phyloP scores from a whole-genome alignment of 2,329 filamentous ascomycete genomes.

The Colletotrichum orbiculare region DNA sequence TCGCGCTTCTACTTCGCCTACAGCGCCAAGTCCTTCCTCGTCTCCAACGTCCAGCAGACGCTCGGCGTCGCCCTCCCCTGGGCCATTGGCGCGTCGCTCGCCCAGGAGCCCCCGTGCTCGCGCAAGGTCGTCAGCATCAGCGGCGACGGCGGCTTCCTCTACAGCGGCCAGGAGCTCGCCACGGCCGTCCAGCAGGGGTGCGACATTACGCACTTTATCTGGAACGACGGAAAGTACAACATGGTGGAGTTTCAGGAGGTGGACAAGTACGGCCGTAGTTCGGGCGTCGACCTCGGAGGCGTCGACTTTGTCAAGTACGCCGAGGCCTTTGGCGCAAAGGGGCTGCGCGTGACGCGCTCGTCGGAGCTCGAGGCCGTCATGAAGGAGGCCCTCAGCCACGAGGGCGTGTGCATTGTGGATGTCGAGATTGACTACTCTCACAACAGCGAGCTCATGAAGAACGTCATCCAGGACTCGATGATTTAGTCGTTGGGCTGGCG shows the following conservation, averaged over 20 bases:
- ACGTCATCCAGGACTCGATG: constrained; percentile 48
- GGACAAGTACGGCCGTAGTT: constrained; percentile 58
- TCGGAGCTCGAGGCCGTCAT: constrained; percentile 55
- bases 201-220: constrained; percentile 62
- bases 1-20: constrained; percentile 58
- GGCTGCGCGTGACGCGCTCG: constrained; percentile 52
- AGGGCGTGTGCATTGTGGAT: constrained; percentile 58
- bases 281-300: constrained; percentile 56
- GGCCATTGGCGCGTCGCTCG: constrained; percentile 58
- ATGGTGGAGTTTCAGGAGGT: constrained; percentile 64
- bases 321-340: constrained; percentile 58
- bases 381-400: constrained; percentile 53
- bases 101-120: constrained; percentile 53
- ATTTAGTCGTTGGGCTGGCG: constrained; percentile 16
- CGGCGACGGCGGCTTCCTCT: constrained; percentile 62
- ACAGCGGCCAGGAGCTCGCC: constrained; percentile 56
- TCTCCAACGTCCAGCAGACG: constrained; percentile 61
- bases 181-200: constrained; percentile 59
- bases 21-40: constrained; percentile 55
- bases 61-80: constrained; percentile 59
- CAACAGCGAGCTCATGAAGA: constrained; percentile 52
- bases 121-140: constrained; percentile 56
- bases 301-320: constrained; percentile 60
- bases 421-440: constrained; percentile 57
- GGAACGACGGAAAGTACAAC: constrained; percentile 61